These are phyloP conservation scores for Cladosporium sp. DNA, from an alignment of 2,329 filamentous ascomycete species.

Conservation along the genomic window DNA sequence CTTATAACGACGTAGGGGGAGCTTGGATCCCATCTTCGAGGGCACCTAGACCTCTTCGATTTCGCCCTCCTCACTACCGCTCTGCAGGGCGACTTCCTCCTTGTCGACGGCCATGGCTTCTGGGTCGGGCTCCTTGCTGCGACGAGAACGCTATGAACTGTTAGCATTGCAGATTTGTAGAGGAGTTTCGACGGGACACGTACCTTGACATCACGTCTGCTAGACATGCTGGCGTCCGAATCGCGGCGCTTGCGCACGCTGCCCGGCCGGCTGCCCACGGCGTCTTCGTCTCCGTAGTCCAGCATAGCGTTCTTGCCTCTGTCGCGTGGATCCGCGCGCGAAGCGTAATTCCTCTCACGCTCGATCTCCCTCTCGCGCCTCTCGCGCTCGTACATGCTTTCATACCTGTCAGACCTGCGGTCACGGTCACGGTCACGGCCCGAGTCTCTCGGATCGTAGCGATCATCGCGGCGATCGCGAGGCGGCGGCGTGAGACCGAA, in stretches of 20 bases:
- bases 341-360: conserved; percentile 77
- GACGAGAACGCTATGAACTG: conserved; percentile 19
- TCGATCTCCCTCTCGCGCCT: conserved; percentile 83
- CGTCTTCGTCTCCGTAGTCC: conserved; percentile 75
- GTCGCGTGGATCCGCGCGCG: conserved; percentile 71
- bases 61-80: conserved; percentile 94
- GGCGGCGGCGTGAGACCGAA: conserved; percentile 32
- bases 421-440: conserved; percentile 21
- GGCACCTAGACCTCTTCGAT: conserved; percentile 66
- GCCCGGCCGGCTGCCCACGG: conserved; percentile 42
- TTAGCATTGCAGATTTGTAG: conserved; percentile 10
- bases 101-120: conserved; percentile 16
- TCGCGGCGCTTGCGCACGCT: conserved; percentile 63
- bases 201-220: conserved; percentile 39
- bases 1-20: background rate
- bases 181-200: conserved; percentile 13
- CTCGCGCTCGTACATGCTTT: conserved; percentile 69
- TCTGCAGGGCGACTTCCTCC: conserved; percentile 62
- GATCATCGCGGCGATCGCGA: conserved; percentile 20
- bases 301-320: conserved; percentile 67
- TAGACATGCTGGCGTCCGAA: conserved; percentile 45
- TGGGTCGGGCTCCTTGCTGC: conserved; percentile 17
- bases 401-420: conserved; percentile 27
- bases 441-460: conserved; percentile 26
- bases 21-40: background rate